Conservation (phyloP, 2,329 filamentous ascomycete species). For the Knufia fluminis region DNA sequence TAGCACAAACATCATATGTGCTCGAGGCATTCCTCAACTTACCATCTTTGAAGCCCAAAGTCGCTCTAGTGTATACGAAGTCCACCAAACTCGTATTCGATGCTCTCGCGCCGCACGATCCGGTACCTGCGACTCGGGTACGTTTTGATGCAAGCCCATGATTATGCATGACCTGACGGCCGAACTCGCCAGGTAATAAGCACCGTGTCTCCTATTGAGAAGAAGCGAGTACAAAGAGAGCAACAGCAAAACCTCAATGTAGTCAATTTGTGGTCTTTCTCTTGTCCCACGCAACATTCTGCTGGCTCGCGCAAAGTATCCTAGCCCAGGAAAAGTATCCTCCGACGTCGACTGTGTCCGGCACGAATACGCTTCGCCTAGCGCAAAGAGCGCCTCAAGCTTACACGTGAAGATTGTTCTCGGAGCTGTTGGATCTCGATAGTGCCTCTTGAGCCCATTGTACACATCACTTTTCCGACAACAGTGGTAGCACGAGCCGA, state of each 20-base stretch:
- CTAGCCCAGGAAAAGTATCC: slow-evolving; percentile 35
- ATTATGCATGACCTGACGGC: slow-evolving; percentile 35
- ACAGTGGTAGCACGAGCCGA: slow-evolving; percentile 30
- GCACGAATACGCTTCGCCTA: slow-evolving; percentile 39
- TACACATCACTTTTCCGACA: slow-evolving; percentile 31
- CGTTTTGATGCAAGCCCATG: slow-evolving; percentile 37
- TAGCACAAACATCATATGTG: too few relatives aligned
- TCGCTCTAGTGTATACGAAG: slow-evolving; percentile 37
- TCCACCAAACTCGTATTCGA: slow-evolving; percentile 37
- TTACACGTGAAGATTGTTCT: slow-evolving; percentile 34
- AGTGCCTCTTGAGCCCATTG: slow-evolving; percentile 31
- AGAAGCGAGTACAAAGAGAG: slow-evolving; percentile 17
- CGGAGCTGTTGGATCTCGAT: slow-evolving; percentile 27
- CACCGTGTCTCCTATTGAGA: slow-evolving; percentile 22
- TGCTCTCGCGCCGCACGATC: slow-evolving; percentile 31
- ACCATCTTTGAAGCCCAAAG: slow-evolving; percentile 43
- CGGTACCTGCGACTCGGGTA: slow-evolving; percentile 30
- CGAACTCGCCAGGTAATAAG: slow-evolving; percentile 29
- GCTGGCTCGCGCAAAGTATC: slow-evolving; percentile 36
- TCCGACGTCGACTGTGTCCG: slow-evolving; percentile 27
- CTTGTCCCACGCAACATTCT: slow-evolving; percentile 34
- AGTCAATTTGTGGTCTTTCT: slow-evolving; percentile 36
- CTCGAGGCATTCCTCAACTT: too few relatives aligned
- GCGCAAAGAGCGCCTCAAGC: slow-evolving; percentile 37
- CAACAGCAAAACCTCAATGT: slow-evolving; percentile 36